phyloP scores from a whole-genome alignment of 345 rosid genomes.

The Gossypium herbaceum region DNA sequence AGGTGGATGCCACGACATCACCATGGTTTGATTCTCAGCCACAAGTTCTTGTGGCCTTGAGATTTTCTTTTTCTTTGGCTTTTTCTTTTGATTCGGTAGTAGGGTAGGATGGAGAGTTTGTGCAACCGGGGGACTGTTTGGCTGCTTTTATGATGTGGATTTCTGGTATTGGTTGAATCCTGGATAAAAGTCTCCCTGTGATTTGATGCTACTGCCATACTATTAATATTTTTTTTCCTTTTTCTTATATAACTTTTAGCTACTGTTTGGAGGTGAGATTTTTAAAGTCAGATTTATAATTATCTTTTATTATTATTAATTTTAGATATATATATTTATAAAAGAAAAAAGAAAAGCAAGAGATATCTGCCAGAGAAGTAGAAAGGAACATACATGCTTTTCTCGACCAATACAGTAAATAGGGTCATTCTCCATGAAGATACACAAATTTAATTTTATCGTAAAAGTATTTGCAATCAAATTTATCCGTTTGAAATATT shows the following conservation, averaged over 20 bases:
- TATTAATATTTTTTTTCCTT: too few species aligned
- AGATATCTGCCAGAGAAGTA: too few species aligned
- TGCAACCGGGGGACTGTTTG: background rate
- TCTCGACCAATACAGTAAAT: too few species aligned
- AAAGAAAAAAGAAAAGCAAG: too few species aligned
- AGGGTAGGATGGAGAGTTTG: constrained; percentile 4
- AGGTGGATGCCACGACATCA: constrained; percentile 71
- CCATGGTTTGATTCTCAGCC: constrained; percentile 67
- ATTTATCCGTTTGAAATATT: too few species aligned
- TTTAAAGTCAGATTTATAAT: background rate
- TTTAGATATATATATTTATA: too few species aligned
- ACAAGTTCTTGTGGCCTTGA: constrained; percentile 80
- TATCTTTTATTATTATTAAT: background rate
- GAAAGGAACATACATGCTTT: too few species aligned
- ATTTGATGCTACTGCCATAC: background rate
- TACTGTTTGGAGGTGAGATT: background rate
- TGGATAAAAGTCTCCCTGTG: background rate
- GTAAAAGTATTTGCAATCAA: too few species aligned
- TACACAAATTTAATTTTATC: too few species aligned
- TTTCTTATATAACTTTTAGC: background rate
- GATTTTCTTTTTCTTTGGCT: constrained; percentile 34
- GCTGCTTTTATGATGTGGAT: background rate
- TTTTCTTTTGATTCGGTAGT: constrained; percentile 14
- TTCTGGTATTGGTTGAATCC: background rate
- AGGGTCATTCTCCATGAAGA: too few species aligned